Percentiles rank a stretch among this genome's conserved stretches.
phyloP scores from a whole-genome alignment of 352 stramenopile species.

The Globisporangium nunn region DNA sequence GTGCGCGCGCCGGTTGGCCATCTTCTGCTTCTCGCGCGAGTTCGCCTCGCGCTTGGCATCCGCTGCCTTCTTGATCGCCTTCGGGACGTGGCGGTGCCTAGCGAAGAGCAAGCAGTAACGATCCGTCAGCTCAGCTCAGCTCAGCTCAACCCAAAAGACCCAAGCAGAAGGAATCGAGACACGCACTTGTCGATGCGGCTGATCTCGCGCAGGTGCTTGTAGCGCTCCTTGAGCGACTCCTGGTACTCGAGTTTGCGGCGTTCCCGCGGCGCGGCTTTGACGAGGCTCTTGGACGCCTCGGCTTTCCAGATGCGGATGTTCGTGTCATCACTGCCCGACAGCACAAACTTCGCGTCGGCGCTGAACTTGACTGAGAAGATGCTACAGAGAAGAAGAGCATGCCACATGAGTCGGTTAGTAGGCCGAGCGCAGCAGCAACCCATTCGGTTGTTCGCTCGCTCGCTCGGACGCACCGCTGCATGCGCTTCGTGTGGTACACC shows the following conservation, averaged over 20 bases:
- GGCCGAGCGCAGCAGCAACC: neutral
- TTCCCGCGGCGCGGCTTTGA: conserved; percentile 81
- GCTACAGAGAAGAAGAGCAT: conserved; percentile 9
- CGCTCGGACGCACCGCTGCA: conserved; percentile 88
- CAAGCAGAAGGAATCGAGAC: neutral
- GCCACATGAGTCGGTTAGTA: no score
- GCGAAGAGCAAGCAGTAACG: conserved; percentile 9
- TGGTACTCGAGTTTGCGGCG: conserved; percentile 94
- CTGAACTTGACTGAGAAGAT: conserved; percentile 87
- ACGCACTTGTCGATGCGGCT: conserved; percentile 86
- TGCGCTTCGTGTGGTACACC: conserved; percentile 98
- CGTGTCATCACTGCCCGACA: conserved; percentile 98
- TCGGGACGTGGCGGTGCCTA: conserved; percentile 94
- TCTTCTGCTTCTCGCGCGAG: conserved; percentile 83
- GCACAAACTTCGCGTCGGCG: conserved; percentile 91
- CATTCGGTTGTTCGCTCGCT: no score
- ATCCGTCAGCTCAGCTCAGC: neutral
- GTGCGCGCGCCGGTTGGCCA: conserved; percentile 76
- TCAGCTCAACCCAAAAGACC: neutral
- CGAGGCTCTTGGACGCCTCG: conserved; percentile 91
- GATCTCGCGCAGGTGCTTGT: conserved; percentile 93
- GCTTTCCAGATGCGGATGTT: conserved; percentile 99
- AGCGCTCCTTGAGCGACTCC: conserved; percentile 95
- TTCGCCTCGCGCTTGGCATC: conserved; percentile 78
- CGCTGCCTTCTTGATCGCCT: conserved; percentile 96